Base-by-base conservation (phyloP, 164 flowering plant species). In the Brasenia schreberi region DNA sequence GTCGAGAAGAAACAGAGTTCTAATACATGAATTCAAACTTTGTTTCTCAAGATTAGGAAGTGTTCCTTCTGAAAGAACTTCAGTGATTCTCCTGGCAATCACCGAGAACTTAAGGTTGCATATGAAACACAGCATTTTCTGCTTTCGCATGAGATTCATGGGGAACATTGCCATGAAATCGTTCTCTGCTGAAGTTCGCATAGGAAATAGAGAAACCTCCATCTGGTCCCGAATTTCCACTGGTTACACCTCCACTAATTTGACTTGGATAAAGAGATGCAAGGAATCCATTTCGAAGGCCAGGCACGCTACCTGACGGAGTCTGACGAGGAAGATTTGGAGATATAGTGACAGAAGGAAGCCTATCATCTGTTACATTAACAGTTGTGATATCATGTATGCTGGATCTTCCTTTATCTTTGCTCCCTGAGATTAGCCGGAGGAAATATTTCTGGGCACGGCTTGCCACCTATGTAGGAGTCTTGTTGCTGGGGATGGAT, bases 361-460 rank as follows among this genome's bases (percentile, higher is more conserved):
- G 72, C 68, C 73, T 73, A 5, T 70, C 49, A 23, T 84, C 89
- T 5, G 78, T 70, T 65, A 84, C 73, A 70, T 74, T 84, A 59
- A 75, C 87, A 23, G 86, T 83, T 19, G 93, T 88, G 68, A 91
- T 87, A 58, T 89, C 96, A 65, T 87, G 92, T 66, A 88, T 90
- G 75, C 94, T 90, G 9, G 92, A 82, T 73, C 94, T 78, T 64
- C 86, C 73, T 76, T 86, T 87, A 69, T 86, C 92, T 64, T 87
- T 90, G 45, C 90, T 89, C 43, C 85, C 88, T 0, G 87, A 80
- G 61, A 71, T 75, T 70, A 82, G 92, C 71, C 90, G 61, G 68
- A 83, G 81, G 64, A 86, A 85, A 67, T 83, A 87, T 67, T 89
- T 89, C 69, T 89, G 96, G 65, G 96, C 92, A 81, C 85, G 96